Conservation (phyloP, 345 rosid species). For the Odontarrhena argentea region DNA sequence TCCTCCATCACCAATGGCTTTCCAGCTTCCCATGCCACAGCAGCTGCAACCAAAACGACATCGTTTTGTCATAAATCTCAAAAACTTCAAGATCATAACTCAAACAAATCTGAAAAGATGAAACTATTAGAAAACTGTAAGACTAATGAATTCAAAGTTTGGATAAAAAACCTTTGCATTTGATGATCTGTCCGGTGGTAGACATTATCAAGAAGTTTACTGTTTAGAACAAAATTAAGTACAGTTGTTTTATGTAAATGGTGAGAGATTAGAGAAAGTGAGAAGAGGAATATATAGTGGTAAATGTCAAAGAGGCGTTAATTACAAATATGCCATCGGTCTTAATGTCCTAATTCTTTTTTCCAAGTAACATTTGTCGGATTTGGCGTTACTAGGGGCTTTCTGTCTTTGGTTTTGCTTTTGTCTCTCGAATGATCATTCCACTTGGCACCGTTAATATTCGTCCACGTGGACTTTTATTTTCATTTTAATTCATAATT, state of each 20-base stretch:
- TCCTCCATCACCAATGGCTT: conserved; percentile 84
- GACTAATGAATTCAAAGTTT: not conserved
- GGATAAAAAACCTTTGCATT: conserved; percentile 59
- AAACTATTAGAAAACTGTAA: too few relatives aligned
- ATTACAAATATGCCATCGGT: conserved; percentile 17
- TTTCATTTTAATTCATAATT: not conserved
- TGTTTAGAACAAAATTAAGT: too few relatives aligned
- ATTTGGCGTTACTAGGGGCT: conserved; percentile 31
- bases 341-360: not conserved
- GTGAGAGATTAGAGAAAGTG: conserved; percentile 6
- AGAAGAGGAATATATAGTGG: conserved; percentile 16
- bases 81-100: not conserved
- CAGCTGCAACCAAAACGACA: conserved; percentile 53
- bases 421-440: conserved; percentile 1
- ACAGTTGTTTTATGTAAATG: conserved; percentile 13
- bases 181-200: conserved; percentile 65
- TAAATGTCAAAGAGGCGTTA: not conserved
- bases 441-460: conserved; percentile 4
- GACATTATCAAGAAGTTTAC: conserved; percentile 29
- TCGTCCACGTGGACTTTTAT: conserved; percentile 23
- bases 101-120: not conserved
- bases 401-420: conserved; percentile 22
- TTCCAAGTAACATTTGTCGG: not conserved
- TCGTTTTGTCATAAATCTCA: not conserved
- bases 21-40: conserved; percentile 92